Conservation (phyloP, 352 stramenopile genomes). For the Phytophthora tubulina region DNA sequence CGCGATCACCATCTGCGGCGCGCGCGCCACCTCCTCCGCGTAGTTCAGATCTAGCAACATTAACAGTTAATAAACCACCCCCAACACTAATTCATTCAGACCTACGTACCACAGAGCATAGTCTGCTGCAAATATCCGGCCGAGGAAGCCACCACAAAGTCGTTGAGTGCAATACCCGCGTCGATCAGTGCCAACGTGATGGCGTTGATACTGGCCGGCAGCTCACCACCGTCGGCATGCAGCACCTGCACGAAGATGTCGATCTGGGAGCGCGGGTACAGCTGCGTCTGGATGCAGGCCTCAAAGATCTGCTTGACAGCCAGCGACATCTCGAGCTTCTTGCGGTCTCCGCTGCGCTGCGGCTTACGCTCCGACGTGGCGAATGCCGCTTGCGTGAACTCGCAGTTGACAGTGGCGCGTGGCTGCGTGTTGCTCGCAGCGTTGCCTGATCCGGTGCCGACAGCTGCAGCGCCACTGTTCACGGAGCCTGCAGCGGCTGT, state of each 20-base stretch:
- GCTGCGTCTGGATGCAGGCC: conserved; percentile 90
- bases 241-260: conserved; percentile 94
- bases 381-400: conserved; percentile 91
- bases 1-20: conserved; percentile 88
- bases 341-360: conserved; percentile 84
- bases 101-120: conserved; percentile 75
- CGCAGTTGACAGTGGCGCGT: conserved; percentile 79
- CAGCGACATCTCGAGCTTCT: conserved; percentile 89
- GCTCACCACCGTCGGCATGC: conserved; percentile 89
- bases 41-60: conserved; percentile 87
- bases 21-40: conserved; percentile 88
- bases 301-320: conserved; percentile 94
- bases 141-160: conserved; percentile 92
- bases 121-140: conserved; percentile 92
- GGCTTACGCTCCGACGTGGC: conserved; percentile 87
- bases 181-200: conserved; percentile 92
- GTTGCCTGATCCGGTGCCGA: conserved; percentile 70
- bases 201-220: conserved; percentile 92
- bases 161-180: conserved; percentile 91
- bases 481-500: conserved; percentile 42
- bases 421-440: conserved; percentile 76
- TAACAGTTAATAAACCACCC: conserved; percentile 9
- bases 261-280: conserved; percentile 94
- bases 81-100: background rate
- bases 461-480: conserved; percentile 44